phyloP scores from a whole-genome alignment of 1,284 basidiomycete genomes.

The Ustilago lituana region DNA sequence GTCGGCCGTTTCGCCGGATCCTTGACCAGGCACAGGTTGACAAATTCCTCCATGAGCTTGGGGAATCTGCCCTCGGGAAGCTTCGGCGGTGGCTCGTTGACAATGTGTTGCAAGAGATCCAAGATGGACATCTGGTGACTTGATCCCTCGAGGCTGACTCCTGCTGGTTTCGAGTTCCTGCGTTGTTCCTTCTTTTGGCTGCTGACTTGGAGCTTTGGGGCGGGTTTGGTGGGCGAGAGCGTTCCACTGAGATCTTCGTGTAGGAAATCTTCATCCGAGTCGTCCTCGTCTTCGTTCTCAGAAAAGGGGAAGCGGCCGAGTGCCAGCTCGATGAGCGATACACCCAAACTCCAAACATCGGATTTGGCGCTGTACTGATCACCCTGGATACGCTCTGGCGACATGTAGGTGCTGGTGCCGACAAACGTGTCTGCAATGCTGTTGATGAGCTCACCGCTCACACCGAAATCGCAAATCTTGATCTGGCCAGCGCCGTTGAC shows the following conservation, averaged over 20 bases:
- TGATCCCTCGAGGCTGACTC: slow-evolving; percentile 86
- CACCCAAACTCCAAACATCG: slow-evolving; percentile 95
- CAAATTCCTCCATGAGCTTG: slow-evolving; percentile 56
- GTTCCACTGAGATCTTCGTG: slow-evolving; percentile 56
- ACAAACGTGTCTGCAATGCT: slow-evolving; percentile 99
- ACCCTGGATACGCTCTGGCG: slow-evolving; percentile 99
- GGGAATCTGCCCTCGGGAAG: slow-evolving; percentile 56
- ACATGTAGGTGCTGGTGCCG: slow-evolving; percentile 97
- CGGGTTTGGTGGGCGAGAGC: slow-evolving; percentile 55
- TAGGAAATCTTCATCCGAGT: slow-evolving; percentile 20
- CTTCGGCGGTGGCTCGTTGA: slow-evolving; percentile 72
- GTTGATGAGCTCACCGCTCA: slow-evolving; percentile 97
- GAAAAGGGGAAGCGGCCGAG: slow-evolving; percentile 89
- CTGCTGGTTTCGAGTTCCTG: slow-evolving; percentile 70
- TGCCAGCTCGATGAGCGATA: slow-evolving; percentile 92
- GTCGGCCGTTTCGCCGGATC: slow-evolving; percentile 58
- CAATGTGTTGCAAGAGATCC: slow-evolving; percentile 95
- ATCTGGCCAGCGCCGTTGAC: slow-evolving; percentile 92
- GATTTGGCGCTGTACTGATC: slow-evolving; percentile 97
- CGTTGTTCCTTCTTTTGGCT: slow-evolving; percentile 62
- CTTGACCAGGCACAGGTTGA: slow-evolving; percentile 61
- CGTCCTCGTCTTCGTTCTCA: slow-evolving; percentile 39
- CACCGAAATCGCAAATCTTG: slow-evolving; percentile 99
- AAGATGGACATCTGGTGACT: slow-evolving; percentile 96
- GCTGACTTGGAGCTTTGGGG: slow-evolving; percentile 16